These are phyloP conservation scores for Vitis vinifera DNA, from an alignment of 164 flowering plant genomes.

Conservation along the genomic window DNA sequence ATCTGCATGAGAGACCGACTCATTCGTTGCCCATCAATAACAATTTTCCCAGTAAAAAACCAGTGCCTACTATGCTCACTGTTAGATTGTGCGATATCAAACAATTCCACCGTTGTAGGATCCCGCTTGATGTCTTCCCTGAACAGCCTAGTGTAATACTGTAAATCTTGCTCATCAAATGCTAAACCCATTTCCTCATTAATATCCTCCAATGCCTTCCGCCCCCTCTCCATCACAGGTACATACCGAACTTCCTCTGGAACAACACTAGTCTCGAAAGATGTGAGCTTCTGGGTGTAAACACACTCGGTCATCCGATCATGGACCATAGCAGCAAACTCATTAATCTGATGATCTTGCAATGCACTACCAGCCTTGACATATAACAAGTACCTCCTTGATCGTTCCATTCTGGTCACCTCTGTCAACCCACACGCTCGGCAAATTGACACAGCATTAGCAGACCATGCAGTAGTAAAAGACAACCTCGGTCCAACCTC, in stretches of 20 bases:
- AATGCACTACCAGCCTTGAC: slow-evolving; percentile 35
- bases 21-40: slow-evolving; percentile 75
- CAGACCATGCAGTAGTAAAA: slow-evolving; percentile 94
- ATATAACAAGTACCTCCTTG: slow-evolving; percentile 74
- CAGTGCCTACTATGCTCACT: slow-evolving; percentile 97
- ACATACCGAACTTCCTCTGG: no score
- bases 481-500: slow-evolving; percentile 95
- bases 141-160: slow-evolving; percentile 80
- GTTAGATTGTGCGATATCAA: slow-evolving; percentile 96
- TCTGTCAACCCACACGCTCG: slow-evolving; percentile 76
- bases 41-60: slow-evolving; percentile 90
- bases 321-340: slow-evolving; percentile 82
- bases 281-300: slow-evolving; percentile 57
- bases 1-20: slow-evolving; percentile 80
- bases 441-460: slow-evolving; percentile 94
- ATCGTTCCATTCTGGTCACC: slow-evolving; percentile 76
- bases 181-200: slow-evolving; percentile 90
- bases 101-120: slow-evolving; percentile 89
- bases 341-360: slow-evolving; percentile 47
- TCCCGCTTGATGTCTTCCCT: slow-evolving; percentile 80
- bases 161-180: slow-evolving; percentile 90
- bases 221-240: slow-evolving; percentile 78
- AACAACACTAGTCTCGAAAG: slow-evolving; percentile 51
- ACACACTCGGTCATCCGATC: slow-evolving; percentile 95
- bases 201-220: slow-evolving; percentile 81